phyloP scores from a whole-genome alignment of 2,329 filamentous ascomycete genomes.

The Rutstroemia sp. region DNA sequence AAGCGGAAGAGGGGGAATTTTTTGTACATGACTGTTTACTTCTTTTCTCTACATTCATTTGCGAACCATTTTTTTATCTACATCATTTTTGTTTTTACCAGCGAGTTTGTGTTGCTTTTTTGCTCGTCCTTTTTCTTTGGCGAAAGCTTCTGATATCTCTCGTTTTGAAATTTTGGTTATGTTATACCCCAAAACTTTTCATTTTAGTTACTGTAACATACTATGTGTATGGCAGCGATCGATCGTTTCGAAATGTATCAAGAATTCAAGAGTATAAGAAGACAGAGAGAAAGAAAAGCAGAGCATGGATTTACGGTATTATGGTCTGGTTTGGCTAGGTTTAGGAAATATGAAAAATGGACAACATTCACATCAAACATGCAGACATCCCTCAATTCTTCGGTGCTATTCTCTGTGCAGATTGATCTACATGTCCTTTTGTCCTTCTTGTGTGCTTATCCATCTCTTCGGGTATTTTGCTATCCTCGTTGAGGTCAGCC shows the following conservation, averaged over 20 bases:
- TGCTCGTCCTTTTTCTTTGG: not conserved
- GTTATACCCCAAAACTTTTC: not conserved
- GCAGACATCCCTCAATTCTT: too few relatives aligned
- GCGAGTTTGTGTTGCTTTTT: not conserved
- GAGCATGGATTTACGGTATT: not conserved
- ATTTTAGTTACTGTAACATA: not conserved
- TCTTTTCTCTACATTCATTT: slow-evolving; percentile 4
- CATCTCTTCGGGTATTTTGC: too few relatives aligned
- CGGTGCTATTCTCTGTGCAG: too few relatives aligned
- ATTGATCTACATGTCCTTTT: too few relatives aligned
- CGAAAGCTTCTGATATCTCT: not conserved
- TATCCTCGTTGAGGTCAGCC: too few relatives aligned
- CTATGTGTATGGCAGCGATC: not conserved
- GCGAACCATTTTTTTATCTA: not conserved
- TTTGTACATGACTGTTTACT: slow-evolving; percentile 2
- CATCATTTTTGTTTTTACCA: not conserved
- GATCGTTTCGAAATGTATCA: not conserved
- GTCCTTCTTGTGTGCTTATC: too few relatives aligned
- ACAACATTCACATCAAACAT: not conserved
- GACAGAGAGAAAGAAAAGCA: not conserved
- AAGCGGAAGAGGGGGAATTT: not conserved
- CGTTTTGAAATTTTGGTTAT: not conserved
- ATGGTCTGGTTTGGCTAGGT: not conserved
- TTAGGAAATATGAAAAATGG: not conserved
- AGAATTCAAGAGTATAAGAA: not conserved